These are phyloP conservation scores for Cyclocybe cylindracea DNA, from an alignment of 768 basidiomycete species.

Conservation along the genomic window DNA sequence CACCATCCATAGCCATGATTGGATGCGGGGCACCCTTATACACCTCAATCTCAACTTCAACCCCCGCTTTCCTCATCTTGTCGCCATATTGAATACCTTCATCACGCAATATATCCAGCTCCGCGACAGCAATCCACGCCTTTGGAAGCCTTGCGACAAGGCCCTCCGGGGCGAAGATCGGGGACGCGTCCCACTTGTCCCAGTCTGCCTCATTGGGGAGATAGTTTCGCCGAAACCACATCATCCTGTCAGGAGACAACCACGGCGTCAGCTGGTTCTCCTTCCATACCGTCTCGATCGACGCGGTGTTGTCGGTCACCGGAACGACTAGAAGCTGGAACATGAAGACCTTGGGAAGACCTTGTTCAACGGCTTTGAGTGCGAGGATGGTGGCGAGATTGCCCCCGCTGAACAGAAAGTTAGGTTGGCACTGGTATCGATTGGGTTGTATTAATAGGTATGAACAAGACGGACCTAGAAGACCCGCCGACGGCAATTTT, in stretches of 20 bases:
- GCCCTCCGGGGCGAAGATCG: slow-evolving; percentile 64
- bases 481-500: slow-evolving; percentile 73
- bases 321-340: slow-evolving; percentile 73
- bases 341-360: slow-evolving; percentile 52
- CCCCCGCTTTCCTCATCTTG: slow-evolving; percentile 53
- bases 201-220: slow-evolving; percentile 62
- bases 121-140: slow-evolving; percentile 65
- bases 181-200: slow-evolving; percentile 69
- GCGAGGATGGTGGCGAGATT: slow-evolving; percentile 69
- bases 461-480: slow-evolving; percentile 50
- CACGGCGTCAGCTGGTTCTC: slow-evolving; percentile 60
- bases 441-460: background rate
- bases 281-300: slow-evolving; percentile 47
- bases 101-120: slow-evolving; percentile 65
- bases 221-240: slow-evolving; percentile 74
- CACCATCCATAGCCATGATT: slow-evolving; percentile 76
- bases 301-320: slow-evolving; percentile 71
- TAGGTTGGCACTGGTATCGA: background rate
- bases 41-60: slow-evolving; percentile 51
- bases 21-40: slow-evolving; percentile 72
- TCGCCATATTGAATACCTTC: slow-evolving; percentile 68
- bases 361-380: slow-evolving; percentile 55
- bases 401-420: slow-evolving; percentile 49
- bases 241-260: slow-evolving; percentile 64
- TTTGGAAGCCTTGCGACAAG: slow-evolving; percentile 51